Base-by-base conservation (phyloP, 2,329 filamentous ascomycete species). In the Hymenoscyphus linearis region DNA sequence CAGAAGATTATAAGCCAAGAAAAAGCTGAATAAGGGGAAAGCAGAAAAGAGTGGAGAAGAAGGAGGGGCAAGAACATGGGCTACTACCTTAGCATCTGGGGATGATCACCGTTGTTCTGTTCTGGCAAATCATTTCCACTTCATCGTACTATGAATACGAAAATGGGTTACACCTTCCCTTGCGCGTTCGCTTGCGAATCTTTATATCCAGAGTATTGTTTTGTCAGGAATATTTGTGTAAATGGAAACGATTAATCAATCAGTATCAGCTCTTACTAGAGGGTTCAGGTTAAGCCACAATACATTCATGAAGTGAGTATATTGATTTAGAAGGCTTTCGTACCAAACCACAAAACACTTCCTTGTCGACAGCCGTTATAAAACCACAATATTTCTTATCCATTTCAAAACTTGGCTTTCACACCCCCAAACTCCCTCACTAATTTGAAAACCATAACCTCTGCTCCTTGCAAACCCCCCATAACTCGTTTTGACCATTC, bases 401-500 rank as follows among this genome's bases (percentile, higher is more conserved):
- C 18, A 36, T 10, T 10, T 55, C 27, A 59, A 50, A 59, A 36
- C 25, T 59, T 55, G 22, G 50, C 52, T 9, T 57, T 53, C 9
- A 52, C 18, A 54, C 60, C 61, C n/a, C 54, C 57, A 54, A 57
- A 50, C 35, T 47, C 57, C 44, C 52, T 52, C 22, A 13, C 18
- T 26, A 64, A 52, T 31, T 37, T 60, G 31, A 53, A 60, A 54
- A 62, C 34, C 57, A 52, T 55, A 27, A 64, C 37, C 13, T 64
- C 56, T n/a, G 37, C 35, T n/a, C 53, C 57, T n/a, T 40, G 27
- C 27, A 62, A 37, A 14, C 52, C 36, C 13, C 50, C 62, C 58
- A 62, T 60, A 18, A 35, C 52, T 58, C 50, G 60, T 52, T 63
- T 62, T 31, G 54, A 37, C 60, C 60, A 62, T 18, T 58, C 57